These are phyloP conservation scores for Leptographium radiaticola DNA, from an alignment of 2,329 filamentous ascomycete genomes.

Conservation along the genomic window DNA sequence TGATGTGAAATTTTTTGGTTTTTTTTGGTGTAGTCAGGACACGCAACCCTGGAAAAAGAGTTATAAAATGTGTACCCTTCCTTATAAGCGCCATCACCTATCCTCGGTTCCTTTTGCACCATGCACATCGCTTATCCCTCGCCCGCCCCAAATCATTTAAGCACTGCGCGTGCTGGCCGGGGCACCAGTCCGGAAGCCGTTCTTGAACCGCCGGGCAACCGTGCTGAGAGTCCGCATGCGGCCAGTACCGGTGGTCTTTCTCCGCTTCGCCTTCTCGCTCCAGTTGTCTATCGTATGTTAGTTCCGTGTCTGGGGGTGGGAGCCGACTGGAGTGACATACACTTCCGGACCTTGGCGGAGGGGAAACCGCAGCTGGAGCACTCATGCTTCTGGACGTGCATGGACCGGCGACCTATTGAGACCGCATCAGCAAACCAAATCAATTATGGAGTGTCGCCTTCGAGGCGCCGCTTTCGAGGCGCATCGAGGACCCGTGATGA, in stretches of 20 bases:
- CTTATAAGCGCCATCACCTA: neutral
- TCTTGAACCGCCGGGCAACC: slow-evolving; percentile 88
- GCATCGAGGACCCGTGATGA: neutral
- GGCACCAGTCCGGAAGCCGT: slow-evolving; percentile 86
- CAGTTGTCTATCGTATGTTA: slow-evolving; percentile 68
- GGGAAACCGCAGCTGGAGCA: slow-evolving; percentile 95
- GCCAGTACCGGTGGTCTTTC: slow-evolving; percentile 97
- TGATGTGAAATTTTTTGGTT: neutral
- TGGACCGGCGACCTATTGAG: slow-evolving; percentile 70
- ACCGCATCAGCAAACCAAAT: neutral
- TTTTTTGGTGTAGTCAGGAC: slow-evolving; percentile 1
- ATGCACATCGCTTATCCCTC: neutral
- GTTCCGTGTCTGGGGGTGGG: neutral
- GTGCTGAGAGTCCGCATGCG: slow-evolving; percentile 91
- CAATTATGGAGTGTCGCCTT: too few relatives aligned
- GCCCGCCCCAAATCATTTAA: neutral
- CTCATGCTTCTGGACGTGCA: slow-evolving; percentile 99
- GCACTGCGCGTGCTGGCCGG: slow-evolving; percentile 63
- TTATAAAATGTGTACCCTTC: slow-evolving; percentile 1
- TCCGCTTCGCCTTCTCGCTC: slow-evolving; percentile 99
- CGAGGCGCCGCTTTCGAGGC: neutral
- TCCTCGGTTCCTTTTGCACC: neutral
- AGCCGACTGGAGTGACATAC: slow-evolving; percentile 47
- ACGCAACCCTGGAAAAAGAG: slow-evolving; percentile 1
- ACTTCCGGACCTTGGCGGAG: slow-evolving; percentile 93